Conservation (phyloP, 1,284 basidiomycete genomes). For the Phellinidium pouzarii region DNA sequence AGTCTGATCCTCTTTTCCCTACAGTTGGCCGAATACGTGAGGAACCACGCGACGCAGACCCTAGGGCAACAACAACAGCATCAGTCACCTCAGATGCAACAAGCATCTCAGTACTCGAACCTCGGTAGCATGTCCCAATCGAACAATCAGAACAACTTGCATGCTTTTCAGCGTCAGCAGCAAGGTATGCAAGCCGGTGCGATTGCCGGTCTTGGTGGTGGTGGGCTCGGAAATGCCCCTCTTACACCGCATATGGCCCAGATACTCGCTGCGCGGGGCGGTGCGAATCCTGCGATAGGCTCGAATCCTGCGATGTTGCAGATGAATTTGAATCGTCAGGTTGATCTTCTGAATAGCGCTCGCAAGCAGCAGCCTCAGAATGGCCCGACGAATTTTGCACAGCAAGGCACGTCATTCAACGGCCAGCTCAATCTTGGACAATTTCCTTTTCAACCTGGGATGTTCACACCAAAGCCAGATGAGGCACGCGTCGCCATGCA, state of each 20-base stretch:
- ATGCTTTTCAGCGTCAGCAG: conserved; percentile 7
- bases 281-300: conserved; percentile 9
- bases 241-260: conserved; percentile 10
- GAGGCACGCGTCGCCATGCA: conserved; percentile 1
- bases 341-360: conserved; percentile 10
- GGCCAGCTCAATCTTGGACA: conserved; percentile 12
- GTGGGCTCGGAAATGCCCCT: neutral
- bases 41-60: conserved; percentile 8
- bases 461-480: conserved; percentile 11
- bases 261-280: conserved; percentile 1
- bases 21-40: conserved; percentile 17
- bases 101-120: conserved; percentile 12
- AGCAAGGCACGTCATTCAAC: conserved; percentile 1
- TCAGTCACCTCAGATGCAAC: conserved; percentile 11
- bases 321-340: conserved; percentile 11
- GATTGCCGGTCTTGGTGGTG: conserved; percentile 1
- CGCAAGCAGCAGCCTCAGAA: conserved; percentile 17
- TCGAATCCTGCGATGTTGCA: neutral
- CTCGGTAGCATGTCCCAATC: conserved; percentile 3
- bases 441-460: conserved; percentile 7
- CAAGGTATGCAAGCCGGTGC: neutral
- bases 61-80: conserved; percentile 11
- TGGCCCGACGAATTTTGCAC: conserved; percentile 11
- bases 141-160: conserved; percentile 5
- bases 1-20: conserved; percentile 5